A percentile compares a stretch with the other conserved stretches of the same genome.
Conservation (phyloP, 345 rosid species). For the Erodium maritimum region DNA sequence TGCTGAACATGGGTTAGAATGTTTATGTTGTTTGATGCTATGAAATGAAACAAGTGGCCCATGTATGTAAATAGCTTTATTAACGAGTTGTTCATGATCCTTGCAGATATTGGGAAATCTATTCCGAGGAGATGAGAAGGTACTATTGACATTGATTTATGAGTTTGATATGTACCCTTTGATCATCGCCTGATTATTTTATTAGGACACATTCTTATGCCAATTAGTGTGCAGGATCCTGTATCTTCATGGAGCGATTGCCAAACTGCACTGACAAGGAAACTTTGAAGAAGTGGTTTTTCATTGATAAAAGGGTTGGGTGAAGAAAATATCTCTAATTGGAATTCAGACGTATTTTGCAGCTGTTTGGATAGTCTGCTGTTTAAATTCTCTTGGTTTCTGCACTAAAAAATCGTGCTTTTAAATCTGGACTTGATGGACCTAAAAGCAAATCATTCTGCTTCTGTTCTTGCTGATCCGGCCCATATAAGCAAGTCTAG, state of each 20-base stretch:
- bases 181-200: background rate
- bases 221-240: background rate
- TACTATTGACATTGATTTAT: too few species aligned
- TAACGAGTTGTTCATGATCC: background rate
- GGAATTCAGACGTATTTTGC: constrained; percentile 12
- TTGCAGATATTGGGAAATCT: background rate
- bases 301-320: constrained; percentile 37
- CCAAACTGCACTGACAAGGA: too few species aligned
- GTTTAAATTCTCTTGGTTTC: constrained; percentile 5
- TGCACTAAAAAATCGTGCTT: constrained; percentile 5
- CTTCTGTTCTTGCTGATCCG: constrained; percentile 70
- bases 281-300: constrained; percentile 16
- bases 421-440: constrained; percentile 54
- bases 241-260: constrained; percentile 7
- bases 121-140: background rate
- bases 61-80: too few species aligned
- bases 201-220: constrained; percentile 26
- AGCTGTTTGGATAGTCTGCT: constrained; percentile 7
- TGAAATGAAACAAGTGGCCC: background rate
- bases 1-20: too few species aligned
- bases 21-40: too few species aligned
- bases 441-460: constrained; percentile 46
- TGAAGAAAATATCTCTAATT: constrained; percentile 10
- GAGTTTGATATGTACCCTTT: too few species aligned
- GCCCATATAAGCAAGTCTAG: constrained; percentile 52